A percentile compares a stretch with the other conserved stretches of the same genome.
Evolutionary conservation across 2,329 filamentous ascomycete species (phyloP).

Genomic region (Ophiobolus disseminans): DNA sequence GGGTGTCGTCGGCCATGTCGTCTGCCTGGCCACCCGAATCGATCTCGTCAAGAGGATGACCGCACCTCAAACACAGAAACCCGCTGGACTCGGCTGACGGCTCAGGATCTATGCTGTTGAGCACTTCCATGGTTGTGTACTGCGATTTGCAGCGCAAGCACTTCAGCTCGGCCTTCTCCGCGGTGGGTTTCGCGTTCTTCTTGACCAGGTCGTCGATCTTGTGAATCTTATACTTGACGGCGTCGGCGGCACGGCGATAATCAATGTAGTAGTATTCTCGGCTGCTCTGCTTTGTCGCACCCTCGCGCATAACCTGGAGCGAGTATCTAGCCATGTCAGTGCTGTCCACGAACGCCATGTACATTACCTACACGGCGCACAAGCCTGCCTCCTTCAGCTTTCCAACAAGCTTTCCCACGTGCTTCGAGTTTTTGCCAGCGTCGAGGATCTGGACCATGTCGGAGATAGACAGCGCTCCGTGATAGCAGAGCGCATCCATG

Average conservation of each 20-base stretch:
- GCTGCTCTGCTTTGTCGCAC: conserved; percentile 80
- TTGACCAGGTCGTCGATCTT: conserved; percentile 89
- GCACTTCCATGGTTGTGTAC: conserved; percentile 88
- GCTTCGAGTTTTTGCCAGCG: conserved; percentile 82
- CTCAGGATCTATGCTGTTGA: conserved; percentile 72
- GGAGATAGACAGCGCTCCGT: conserved; percentile 81
- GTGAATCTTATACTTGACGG: conserved; percentile 93
- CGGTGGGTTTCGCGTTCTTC: conserved; percentile 76
- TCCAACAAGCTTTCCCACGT: conserved; percentile 87
- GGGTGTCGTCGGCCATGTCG: conserved; percentile 48
- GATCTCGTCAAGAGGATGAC: conserved; percentile 59
- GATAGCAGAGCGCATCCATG: conserved; percentile 78
- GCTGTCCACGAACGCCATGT: not conserved
- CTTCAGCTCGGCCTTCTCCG: conserved; percentile 89
- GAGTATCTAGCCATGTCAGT: conserved; percentile 62
- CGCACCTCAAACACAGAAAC: conserved; percentile 85
- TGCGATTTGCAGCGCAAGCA: conserved; percentile 83
- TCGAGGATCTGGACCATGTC: conserved; percentile 83
- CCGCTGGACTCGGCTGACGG: conserved; percentile 57
- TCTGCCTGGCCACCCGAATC: conserved; percentile 36
- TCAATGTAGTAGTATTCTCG: conserved; percentile 98
- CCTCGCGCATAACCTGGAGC: conserved; percentile 78
- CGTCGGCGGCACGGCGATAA: conserved; percentile 91
- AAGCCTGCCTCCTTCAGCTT: conserved; percentile 86
- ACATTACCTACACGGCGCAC: conserved; percentile 71